A percentile compares a stretch with the other conserved stretches of the same genome.
phyloP scores from a whole-genome alignment of 805 yeast genomes.

The Danielia reshetovae region DNA sequence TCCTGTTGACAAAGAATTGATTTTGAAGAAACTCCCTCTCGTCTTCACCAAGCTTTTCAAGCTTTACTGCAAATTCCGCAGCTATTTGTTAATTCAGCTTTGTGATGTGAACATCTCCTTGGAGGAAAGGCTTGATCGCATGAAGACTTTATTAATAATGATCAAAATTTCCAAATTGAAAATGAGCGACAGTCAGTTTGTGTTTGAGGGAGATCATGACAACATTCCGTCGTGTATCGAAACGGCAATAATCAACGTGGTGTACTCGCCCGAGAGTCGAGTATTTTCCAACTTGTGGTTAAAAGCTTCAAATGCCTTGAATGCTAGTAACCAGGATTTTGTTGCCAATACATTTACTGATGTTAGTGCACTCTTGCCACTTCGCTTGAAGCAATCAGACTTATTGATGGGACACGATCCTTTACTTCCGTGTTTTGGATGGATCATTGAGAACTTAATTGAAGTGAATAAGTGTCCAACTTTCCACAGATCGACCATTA shows the following conservation, averaged over 20 bases:
- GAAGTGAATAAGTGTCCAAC: slow-evolving; percentile 67
- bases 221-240: slow-evolving; percentile 80
- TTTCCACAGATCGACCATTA: slow-evolving; percentile 64
- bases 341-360: slow-evolving; percentile 20
- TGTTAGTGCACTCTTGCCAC: slow-evolving; percentile 30
- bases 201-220: slow-evolving; percentile 33
- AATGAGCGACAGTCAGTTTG: slow-evolving; percentile 50
- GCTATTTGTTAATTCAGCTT: slow-evolving; percentile 61
- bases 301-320: slow-evolving; percentile 41
- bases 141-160: slow-evolving; percentile 65
- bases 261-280: slow-evolving; percentile 79
- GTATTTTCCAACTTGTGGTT: slow-evolving; percentile 67
- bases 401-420: slow-evolving; percentile 37
- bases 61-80: slow-evolving; percentile 63
- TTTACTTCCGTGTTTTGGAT: slow-evolving; percentile 83
- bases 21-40: slow-evolving; percentile 54
- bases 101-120: slow-evolving; percentile 55
- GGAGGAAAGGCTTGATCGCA: slow-evolving; percentile 60
- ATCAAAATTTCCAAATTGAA: slow-evolving; percentile 62
- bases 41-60: slow-evolving; percentile 63
- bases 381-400: slow-evolving; percentile 21
- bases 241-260: slow-evolving; percentile 67
- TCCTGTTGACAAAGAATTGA: slow-evolving; percentile 34
- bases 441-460: slow-evolving; percentile 78
- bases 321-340: slow-evolving; percentile 8